These are phyloP conservation scores for Cercospora janseana DNA, from an alignment of 2,329 filamentous ascomycete genomes.

Conservation along the genomic window DNA sequence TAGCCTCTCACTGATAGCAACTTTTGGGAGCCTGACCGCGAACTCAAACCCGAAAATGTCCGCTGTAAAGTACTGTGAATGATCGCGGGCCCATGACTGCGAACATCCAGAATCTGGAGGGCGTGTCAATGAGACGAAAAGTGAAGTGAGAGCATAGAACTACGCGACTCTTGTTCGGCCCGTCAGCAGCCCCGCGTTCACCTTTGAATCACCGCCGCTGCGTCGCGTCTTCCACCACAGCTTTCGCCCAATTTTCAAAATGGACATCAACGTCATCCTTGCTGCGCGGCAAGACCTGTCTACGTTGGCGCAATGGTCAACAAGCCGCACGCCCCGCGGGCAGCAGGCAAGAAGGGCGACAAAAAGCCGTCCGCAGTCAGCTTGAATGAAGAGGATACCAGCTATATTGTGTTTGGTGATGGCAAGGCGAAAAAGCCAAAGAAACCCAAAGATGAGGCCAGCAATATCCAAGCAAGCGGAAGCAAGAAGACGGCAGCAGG, in stretches of 20 bases:
- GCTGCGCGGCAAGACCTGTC: neutral
- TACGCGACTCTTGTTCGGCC: no score
- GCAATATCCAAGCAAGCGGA: slow-evolving; percentile 2
- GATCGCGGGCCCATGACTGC: neutral
- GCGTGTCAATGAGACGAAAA: no score
- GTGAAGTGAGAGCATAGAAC: no score
- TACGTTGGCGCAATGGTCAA: slow-evolving; percentile 43
- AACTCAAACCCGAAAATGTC: no score
- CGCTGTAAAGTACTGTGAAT: no score
- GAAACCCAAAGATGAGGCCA: slow-evolving; percentile 36
- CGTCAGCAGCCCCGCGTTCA: slow-evolving; percentile 7
- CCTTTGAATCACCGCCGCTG: neutral
- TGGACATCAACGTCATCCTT: slow-evolving; percentile 11
- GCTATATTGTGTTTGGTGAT: slow-evolving; percentile 51
- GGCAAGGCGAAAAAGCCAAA: slow-evolving; percentile 45
- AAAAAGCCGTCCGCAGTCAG: slow-evolving; percentile 38
- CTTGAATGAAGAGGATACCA: slow-evolving; percentile 48
- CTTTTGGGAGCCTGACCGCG: no score
- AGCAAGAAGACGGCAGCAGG: slow-evolving; percentile 23
- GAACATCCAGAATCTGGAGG: no score
- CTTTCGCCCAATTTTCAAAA: slow-evolving; percentile 6
- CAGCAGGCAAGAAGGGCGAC: slow-evolving; percentile 39
- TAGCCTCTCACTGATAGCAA: no score
- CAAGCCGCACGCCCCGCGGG: slow-evolving; percentile 49
- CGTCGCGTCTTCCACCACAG: slow-evolving; percentile 7